These are phyloP conservation scores for Microsporum audouinii DNA, from an alignment of 2,329 filamentous ascomycete genomes.

Conservation along the genomic window DNA sequence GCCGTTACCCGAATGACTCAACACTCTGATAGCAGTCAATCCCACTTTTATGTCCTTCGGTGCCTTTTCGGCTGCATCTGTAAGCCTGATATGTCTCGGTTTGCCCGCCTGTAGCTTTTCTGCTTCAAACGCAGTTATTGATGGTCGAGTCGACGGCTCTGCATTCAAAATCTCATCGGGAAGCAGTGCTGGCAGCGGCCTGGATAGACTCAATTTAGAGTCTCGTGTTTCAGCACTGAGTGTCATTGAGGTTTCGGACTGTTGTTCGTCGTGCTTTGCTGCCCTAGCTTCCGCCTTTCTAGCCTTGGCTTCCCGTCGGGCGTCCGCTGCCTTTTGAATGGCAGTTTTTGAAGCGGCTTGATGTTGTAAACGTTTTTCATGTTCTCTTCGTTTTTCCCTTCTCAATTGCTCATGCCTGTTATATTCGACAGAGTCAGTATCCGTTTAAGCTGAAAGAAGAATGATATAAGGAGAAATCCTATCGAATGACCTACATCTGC, in stretches of 20 bases:
- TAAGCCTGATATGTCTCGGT: conserved; percentile 25
- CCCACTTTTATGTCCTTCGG: conserved; percentile 42
- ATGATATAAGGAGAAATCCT: conserved; percentile 13
- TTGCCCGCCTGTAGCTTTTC: conserved; percentile 22
- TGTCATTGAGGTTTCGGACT: conserved; percentile 33
- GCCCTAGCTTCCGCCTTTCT: neutral
- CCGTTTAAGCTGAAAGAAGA: neutral
- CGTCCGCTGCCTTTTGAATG: conserved; percentile 15
- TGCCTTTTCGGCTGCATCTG: conserved; percentile 37
- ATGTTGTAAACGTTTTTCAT: conserved; percentile 29
- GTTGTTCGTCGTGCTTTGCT: conserved; percentile 23
- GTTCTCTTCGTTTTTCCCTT: conserved; percentile 31
- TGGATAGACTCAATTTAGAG: conserved; percentile 9
- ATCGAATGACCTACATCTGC: conserved; percentile 24
- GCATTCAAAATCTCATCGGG: conserved; percentile 42
- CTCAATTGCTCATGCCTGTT: conserved; percentile 29
- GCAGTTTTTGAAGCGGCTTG: conserved; percentile 26
- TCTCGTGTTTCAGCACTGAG: conserved; percentile 30
- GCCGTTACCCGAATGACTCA: conserved; percentile 24
- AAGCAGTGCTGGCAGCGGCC: conserved; percentile 39
- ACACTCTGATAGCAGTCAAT: conserved; percentile 39
- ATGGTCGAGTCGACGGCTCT: conserved; percentile 34
- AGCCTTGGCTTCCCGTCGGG: conserved; percentile 3
- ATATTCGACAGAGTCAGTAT: neutral
- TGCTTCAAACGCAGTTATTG: conserved; percentile 33